These are phyloP conservation scores for Skeletonema grethae DNA, from an alignment of 108 stramenopile genomes.

Conservation along the genomic window DNA sequence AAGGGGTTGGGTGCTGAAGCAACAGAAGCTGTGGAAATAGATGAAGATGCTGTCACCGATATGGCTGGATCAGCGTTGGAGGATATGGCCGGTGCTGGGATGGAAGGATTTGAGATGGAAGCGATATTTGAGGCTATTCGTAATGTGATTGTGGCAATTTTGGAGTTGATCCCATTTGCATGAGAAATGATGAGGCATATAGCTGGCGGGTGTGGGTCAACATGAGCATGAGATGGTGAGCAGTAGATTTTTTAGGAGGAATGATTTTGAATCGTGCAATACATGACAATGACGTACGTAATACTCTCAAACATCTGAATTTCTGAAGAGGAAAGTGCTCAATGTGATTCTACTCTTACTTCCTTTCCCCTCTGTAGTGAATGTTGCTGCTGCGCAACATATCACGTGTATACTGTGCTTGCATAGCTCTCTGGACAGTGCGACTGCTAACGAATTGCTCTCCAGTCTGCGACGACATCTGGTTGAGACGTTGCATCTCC, in stretches of 20 bases:
- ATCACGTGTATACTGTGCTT: no score
- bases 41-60: conserved; percentile 23
- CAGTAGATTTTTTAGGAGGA: background rate
- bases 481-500: no score
- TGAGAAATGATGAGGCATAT: background rate
- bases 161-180: conserved; percentile 29
- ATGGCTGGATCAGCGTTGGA: conserved; percentile 29
- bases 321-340: no score
- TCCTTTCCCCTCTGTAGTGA: no score
- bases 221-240: no score
- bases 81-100: conserved; percentile 34
- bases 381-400: no score
- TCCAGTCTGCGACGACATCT: no score
- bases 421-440: no score
- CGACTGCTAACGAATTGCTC: no score
- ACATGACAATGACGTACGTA: no score
- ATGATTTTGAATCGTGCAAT: background rate
- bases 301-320: no score
- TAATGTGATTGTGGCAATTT: conserved; percentile 30
- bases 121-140: conserved; percentile 31
- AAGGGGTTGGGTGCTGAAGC: background rate
- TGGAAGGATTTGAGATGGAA: conserved; percentile 44
- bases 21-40: conserved; percentile 29
- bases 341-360: no score
- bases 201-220: background rate